Percentiles rank a stretch among this genome's conserved stretches.
phyloP scores from a whole-genome alignment of 176 grass and related monocot species.

The Rhynchospora breviuscula region DNA sequence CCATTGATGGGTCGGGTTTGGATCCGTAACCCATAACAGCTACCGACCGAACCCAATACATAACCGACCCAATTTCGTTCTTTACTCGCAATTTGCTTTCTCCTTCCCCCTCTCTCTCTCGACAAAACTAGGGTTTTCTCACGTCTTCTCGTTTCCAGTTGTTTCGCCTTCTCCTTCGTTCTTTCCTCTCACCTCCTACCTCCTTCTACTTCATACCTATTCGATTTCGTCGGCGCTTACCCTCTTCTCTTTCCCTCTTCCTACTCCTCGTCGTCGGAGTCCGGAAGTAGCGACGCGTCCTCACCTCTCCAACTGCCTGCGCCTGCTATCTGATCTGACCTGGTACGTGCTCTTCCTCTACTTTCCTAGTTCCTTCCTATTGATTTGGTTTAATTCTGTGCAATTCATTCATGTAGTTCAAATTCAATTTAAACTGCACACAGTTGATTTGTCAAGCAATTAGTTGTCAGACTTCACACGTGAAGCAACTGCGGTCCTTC shows the following conservation, averaged over 20 bases:
- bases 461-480: background rate
- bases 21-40: background rate
- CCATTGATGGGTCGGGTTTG: background rate
- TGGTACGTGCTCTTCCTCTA: too few species aligned
- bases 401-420: background rate
- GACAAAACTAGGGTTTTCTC: slow-evolving; percentile 16
- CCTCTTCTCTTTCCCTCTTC: too few species aligned
- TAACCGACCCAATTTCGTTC: background rate
- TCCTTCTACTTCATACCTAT: too few species aligned
- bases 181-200: background rate
- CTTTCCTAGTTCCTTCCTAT: background rate
- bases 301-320: too few species aligned
- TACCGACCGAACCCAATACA: background rate
- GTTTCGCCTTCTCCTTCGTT: background rate
- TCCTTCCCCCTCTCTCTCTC: background rate
- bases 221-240: background rate
- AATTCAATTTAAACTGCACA: background rate
- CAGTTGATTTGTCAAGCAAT: too few species aligned
- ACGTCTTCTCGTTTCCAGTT: background rate
- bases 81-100: background rate
- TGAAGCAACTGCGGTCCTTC: background rate
- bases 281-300: too few species aligned
- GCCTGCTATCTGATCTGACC: too few species aligned
- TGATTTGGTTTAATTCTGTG: background rate
- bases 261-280: too few species aligned